Conservation (phyloP, 768 basidiomycete species). For the Lactarius sanguifluus region DNA sequence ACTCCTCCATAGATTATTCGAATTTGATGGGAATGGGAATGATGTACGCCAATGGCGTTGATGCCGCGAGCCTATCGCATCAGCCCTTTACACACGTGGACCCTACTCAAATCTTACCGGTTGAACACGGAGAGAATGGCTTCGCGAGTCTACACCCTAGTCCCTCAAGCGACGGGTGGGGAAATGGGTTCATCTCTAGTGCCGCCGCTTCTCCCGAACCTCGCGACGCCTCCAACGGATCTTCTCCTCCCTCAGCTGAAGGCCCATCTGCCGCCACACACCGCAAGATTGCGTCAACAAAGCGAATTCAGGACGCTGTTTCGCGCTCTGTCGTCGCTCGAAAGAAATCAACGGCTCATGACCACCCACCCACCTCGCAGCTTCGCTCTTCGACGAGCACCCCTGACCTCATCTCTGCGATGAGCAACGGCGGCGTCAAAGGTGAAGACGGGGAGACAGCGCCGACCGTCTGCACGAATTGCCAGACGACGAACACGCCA, state of each 20-base stretch:
- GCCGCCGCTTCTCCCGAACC: conserved; percentile 76
- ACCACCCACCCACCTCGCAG: conserved; percentile 29
- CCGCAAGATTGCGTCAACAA: conserved; percentile 67
- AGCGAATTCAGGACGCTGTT: conserved; percentile 53
- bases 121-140: conserved; percentile 42
- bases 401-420: conserved; percentile 51
- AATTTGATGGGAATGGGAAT: conserved; percentile 69
- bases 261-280: conserved; percentile 39
- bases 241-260: conserved; percentile 70
- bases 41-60: conserved; percentile 54
- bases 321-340: conserved; percentile 37
- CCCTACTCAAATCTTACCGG: conserved; percentile 81
- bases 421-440: conserved; percentile 39
- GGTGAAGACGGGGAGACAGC: conserved; percentile 66
- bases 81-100: conserved; percentile 78
- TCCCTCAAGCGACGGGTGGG: conserved; percentile 79
- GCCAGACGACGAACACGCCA: conserved; percentile 93
- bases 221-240: conserved; percentile 64
- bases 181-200: conserved; percentile 62
- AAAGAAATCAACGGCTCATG: conserved; percentile 44
- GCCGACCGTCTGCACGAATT: conserved; percentile 90
- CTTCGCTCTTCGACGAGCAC: conserved; percentile 63
- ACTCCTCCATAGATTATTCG: conserved; percentile 57
- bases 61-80: conserved; percentile 41
- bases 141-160: conserved; percentile 64